These are phyloP conservation scores for Microbotryum scabiosae DNA, from an alignment of 1,284 basidiomycete genomes.

Conservation along the genomic window DNA sequence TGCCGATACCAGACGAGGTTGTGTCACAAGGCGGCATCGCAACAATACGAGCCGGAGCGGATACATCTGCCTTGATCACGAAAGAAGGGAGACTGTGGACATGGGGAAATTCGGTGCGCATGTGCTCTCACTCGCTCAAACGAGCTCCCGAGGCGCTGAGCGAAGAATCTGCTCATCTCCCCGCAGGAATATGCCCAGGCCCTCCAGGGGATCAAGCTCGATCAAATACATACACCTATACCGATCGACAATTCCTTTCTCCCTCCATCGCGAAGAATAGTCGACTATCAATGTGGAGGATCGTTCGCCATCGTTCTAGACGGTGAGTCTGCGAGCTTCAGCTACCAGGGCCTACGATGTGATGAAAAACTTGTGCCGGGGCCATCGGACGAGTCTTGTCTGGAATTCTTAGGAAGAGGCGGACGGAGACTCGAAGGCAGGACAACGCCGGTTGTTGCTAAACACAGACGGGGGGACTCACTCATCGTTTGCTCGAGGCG, in stretches of 20 bases:
- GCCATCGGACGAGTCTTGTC: slow-evolving; percentile 27
- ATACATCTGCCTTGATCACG: slow-evolving; percentile 29
- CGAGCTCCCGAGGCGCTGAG: neutral
- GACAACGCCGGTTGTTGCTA: slow-evolving; percentile 1
- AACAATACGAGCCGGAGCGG: slow-evolving; percentile 26
- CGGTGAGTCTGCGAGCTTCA: slow-evolving; percentile 15
- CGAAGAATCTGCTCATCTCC: neutral
- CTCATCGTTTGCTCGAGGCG: neutral
- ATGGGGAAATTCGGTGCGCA: slow-evolving; percentile 33
- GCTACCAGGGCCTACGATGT: neutral
- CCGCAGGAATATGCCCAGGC: slow-evolving; percentile 33
- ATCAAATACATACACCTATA: slow-evolving; percentile 71
- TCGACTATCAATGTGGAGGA: slow-evolving; percentile 30
- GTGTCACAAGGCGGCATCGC: slow-evolving; percentile 14
- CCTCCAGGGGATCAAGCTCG: slow-evolving; percentile 38
- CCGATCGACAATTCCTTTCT: slow-evolving; percentile 53
- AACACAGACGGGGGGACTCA: neutral
- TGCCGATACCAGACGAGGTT: slow-evolving; percentile 15
- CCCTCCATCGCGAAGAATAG: slow-evolving; percentile 9
- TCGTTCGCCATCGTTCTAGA: slow-evolving; percentile 31
- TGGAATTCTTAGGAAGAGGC: too few relatives aligned
- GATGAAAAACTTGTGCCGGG: slow-evolving; percentile 31
- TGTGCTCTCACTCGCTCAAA: neutral
- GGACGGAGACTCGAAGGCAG: neutral
- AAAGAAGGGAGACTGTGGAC: slow-evolving; percentile 23